Conservation (phyloP, 1,284 basidiomycete species). For the Phylloboletellus chloephorus region DNA sequence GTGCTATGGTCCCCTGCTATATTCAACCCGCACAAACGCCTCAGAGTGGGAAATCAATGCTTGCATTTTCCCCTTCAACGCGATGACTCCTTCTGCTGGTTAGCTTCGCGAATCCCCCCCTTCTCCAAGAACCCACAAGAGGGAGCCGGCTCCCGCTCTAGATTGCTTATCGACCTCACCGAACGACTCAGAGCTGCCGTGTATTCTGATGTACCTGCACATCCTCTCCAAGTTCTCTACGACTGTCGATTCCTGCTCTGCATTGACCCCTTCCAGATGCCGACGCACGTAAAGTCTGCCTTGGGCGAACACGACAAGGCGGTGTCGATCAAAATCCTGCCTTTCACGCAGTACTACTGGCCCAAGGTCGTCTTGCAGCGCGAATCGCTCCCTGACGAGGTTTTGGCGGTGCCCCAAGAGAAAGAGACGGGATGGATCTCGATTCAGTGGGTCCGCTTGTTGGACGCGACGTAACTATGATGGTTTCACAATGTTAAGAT, state of each 20-base stretch:
- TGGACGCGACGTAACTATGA: slow-evolving; percentile 37
- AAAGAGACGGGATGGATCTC: slow-evolving; percentile 38
- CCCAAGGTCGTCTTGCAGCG: slow-evolving; percentile 40
- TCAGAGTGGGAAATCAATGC: slow-evolving; percentile 25
- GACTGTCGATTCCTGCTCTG: slow-evolving; percentile 54
- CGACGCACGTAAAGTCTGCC: slow-evolving; percentile 20
- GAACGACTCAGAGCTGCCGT: slow-evolving; percentile 21
- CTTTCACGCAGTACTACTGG: slow-evolving; percentile 42
- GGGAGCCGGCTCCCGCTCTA: slow-evolving; percentile 18
- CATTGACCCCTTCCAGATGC: slow-evolving; percentile 42
- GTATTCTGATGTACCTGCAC: slow-evolving; percentile 4
- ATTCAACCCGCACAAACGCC: slow-evolving; percentile 19
- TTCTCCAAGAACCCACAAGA: slow-evolving; percentile 27
- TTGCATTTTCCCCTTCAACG: slow-evolving; percentile 14
- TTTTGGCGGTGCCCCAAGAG: slow-evolving; percentile 19
- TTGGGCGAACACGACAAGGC: slow-evolving; percentile 11
- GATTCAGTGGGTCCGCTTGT: slow-evolving; percentile 43
- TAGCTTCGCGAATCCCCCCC: slow-evolving; percentile 28
- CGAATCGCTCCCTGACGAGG: slow-evolving; percentile 16
- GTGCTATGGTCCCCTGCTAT: slow-evolving; percentile 59
- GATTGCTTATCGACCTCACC: slow-evolving; percentile 36
- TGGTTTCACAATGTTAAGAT: too few relatives aligned
- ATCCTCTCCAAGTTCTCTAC: slow-evolving; percentile 42
- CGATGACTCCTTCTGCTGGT: slow-evolving; percentile 26
- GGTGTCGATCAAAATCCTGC: slow-evolving; percentile 32